These are phyloP conservation scores for Fusarium mangiferae DNA, from an alignment of 2,329 filamentous ascomycete genomes.

Conservation along the genomic window DNA sequence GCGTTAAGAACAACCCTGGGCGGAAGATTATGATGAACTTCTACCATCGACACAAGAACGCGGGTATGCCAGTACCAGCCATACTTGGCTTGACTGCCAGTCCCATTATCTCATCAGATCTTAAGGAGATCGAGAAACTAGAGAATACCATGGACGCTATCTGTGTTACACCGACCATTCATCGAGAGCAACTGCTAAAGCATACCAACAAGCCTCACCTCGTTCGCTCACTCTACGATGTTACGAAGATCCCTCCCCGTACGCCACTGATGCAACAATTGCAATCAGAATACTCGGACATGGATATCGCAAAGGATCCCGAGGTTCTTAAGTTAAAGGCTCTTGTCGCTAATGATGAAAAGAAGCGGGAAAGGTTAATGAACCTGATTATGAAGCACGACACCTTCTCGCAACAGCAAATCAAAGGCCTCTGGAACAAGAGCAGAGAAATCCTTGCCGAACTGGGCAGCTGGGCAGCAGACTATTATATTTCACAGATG, in stretches of 20 bases:
- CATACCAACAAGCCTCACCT: slow-evolving; percentile 75
- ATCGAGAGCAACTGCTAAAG: slow-evolving; percentile 75
- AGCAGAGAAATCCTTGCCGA: slow-evolving; percentile 62
- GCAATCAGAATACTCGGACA: slow-evolving; percentile 48
- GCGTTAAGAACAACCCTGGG: slow-evolving; percentile 69
- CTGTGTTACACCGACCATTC: slow-evolving; percentile 73
- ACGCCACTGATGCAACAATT: slow-evolving; percentile 59
- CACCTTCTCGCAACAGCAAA: slow-evolving; percentile 64
- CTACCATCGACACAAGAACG: slow-evolving; percentile 65
- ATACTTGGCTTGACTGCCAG: slow-evolving; percentile 86
- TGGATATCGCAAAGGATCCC: slow-evolving; percentile 72
- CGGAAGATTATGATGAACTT: slow-evolving; percentile 78
- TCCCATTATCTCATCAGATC: slow-evolving; percentile 71
- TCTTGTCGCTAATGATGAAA: slow-evolving; percentile 52
- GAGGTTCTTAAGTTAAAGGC: slow-evolving; percentile 60
- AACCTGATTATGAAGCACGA: slow-evolving; percentile 55
- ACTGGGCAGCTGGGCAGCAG: slow-evolving; percentile 75
- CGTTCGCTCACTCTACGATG: slow-evolving; percentile 47
- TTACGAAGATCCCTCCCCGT: slow-evolving; percentile 2
- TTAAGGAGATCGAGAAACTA: slow-evolving; percentile 66
- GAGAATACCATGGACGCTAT: slow-evolving; percentile 77
- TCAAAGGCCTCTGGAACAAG: slow-evolving; percentile 64
- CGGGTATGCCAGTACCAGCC: slow-evolving; percentile 61
- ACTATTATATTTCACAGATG: slow-evolving; percentile 69
- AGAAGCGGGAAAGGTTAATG: slow-evolving; percentile 52